Evolutionary conservation across 129 eudicot genomes (phyloP).

Genomic region (Logfia minima): DNA sequence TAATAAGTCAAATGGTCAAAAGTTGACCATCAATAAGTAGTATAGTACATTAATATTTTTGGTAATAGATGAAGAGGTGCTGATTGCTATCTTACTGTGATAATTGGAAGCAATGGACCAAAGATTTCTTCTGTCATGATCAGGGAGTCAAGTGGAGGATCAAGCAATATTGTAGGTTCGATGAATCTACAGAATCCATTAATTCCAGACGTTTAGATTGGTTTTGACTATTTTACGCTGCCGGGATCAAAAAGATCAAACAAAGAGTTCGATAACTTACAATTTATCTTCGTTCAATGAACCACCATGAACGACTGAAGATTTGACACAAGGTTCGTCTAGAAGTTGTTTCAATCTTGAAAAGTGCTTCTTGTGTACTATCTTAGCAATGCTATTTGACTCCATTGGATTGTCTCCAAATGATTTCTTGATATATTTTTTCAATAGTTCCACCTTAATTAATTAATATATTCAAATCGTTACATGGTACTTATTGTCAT

Average conservation of each 20-base stretch:
- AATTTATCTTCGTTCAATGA: constrained; percentile 56
- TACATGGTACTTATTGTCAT: background rate
- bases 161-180: constrained; percentile 83
- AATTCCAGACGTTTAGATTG: background rate
- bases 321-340: constrained; percentile 62
- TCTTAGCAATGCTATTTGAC: constrained; percentile 50
- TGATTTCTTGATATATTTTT: constrained; percentile 37
- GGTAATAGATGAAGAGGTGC: too few species aligned
- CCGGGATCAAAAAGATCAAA: background rate
- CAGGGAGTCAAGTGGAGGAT: constrained; percentile 74
- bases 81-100: constrained; percentile 48
- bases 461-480: background rate
- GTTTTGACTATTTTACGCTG: background rate
- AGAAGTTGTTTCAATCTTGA: constrained; percentile 51
- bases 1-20: constrained; percentile 13
- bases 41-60: background rate
- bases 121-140: constrained; percentile 91
- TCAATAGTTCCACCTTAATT: constrained; percentile 54
- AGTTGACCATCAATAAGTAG: background rate
- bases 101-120: constrained; percentile 90
- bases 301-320: constrained; percentile 67
- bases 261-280: constrained; percentile 40
- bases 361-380: constrained; percentile 62
- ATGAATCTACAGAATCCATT: constrained; percentile 47
- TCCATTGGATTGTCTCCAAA: constrained; percentile 74